These are phyloP conservation scores for Mortierella polycephala DNA, from an alignment of 371 early-diverging fungal genomes.

Conservation along the genomic window DNA sequence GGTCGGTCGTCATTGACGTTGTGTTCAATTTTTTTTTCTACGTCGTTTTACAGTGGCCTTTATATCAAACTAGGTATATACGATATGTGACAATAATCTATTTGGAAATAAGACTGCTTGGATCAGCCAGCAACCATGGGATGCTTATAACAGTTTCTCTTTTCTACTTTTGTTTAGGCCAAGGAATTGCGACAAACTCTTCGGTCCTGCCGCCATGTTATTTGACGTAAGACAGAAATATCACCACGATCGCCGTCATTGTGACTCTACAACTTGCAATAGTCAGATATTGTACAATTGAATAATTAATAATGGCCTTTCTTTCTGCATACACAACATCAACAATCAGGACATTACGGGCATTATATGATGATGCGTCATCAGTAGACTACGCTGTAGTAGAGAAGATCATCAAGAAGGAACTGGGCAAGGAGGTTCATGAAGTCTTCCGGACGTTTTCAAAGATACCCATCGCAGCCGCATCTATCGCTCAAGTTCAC, in stretches of 20 bases:
- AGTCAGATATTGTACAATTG: neutral
- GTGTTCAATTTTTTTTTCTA: neutral
- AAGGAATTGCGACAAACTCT: slow-evolving; percentile 86
- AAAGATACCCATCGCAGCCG: slow-evolving; percentile 81
- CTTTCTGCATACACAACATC: neutral
- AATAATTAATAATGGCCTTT: neutral
- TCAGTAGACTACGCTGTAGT: slow-evolving; percentile 75
- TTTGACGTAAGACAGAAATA: slow-evolving; percentile 43
- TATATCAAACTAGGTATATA: slow-evolving; percentile 81
- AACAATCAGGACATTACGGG: slow-evolving; percentile 63
- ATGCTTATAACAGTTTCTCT: neutral
- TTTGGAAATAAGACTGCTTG: no score
- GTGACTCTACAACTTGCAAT: neutral
- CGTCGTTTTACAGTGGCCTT: slow-evolving; percentile 64
- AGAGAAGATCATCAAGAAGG: slow-evolving; percentile 74
- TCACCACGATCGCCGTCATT: neutral
- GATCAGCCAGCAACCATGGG: neutral
- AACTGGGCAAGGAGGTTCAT: slow-evolving; percentile 69
- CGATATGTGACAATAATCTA: neutral
- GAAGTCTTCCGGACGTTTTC: slow-evolving; percentile 82
- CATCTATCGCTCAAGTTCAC: slow-evolving; percentile 96
- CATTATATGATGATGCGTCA: slow-evolving; percentile 88
- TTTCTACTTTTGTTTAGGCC: slow-evolving; percentile 59
- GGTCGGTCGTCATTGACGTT: neutral
- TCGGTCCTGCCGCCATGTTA: slow-evolving; percentile 84